Evolutionary conservation across 2,329 filamentous ascomycete genomes (phyloP), one percentile per base, ranked within the genome.

Genomic region (Orbilia ellipsospora): DNA sequence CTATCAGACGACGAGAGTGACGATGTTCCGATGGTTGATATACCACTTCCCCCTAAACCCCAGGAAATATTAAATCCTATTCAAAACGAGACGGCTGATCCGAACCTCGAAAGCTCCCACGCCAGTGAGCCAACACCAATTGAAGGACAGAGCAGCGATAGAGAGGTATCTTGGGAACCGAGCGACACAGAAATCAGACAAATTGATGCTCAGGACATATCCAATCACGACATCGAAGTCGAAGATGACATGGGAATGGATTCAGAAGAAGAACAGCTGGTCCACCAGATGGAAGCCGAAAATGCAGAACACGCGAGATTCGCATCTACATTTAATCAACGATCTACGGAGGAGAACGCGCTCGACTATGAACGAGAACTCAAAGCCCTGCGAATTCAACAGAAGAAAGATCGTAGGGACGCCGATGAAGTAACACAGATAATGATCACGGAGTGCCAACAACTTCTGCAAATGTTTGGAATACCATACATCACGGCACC

Each of bases 401-500:
- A 99, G 81, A 97, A 96, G 83, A 97, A 96, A 81, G 95, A 99
- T 80, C 90, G 93, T 0, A 88, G 95, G 80, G 95, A 99, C 81
- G 94, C 96, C 0, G 96, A 99, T 80, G 95, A 99, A 82, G 94
- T 99, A 2, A 96, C 94, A 0, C 92, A 96, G 78, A 90, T 94
- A 78, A 99, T 99, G 95, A 89, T 98, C 48, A 89, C 90, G 0
- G 96, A 99, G 83, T 98, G 95, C 78, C 95, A 99, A 81, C 90
- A 95, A 54, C 87, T 99, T 0, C 88, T 99, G 18, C 88, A 89
- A 4, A 87, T 97, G 7, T 99, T 99, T 82, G 95, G 95, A 0
- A 88, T 99, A 10, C 95, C 95, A 0, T 99, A 99, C 81, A 90
- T 99, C 79, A 99, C 94, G 0, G 95, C 95, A 0, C 96, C 96